Percentiles rank a stretch among this genome's conserved stretches.
phyloP scores from a whole-genome alignment of 441 rosid genomes.

The Gossypium lobatum region DNA sequence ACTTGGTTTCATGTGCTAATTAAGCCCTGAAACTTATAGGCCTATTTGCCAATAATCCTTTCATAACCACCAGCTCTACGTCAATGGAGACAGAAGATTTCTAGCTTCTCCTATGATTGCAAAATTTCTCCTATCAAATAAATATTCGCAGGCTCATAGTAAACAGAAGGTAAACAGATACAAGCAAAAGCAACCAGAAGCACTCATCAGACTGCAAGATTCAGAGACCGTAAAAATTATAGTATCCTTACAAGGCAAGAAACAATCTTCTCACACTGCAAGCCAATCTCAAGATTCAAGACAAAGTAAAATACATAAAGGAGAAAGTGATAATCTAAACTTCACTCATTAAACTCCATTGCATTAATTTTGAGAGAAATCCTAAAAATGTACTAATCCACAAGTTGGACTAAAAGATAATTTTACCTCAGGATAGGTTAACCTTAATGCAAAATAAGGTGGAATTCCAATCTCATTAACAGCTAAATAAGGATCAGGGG shows the following conservation, averaged over 20 bases:
- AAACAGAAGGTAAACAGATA: neutral
- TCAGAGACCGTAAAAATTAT: neutral
- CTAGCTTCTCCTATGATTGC: neutral
- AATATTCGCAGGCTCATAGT: neutral
- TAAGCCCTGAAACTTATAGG: neutral
- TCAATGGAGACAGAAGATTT: neutral
- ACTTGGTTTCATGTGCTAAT: neutral
- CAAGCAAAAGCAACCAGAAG: neutral
- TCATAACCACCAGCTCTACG: neutral
- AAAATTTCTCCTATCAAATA: neutral
- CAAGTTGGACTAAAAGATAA: neutral
- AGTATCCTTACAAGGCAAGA: neutral
- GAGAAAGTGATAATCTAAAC: neutral
- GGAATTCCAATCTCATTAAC: constrained; percentile 99
- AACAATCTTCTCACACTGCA: neutral
- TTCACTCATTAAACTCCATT: constrained; percentile 5
- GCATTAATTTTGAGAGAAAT: neutral
- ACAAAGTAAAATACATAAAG: neutral
- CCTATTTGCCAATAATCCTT: neutral
- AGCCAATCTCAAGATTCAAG: neutral
- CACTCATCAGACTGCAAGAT: neutral
- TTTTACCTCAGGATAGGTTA: constrained; percentile 96
- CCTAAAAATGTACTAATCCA: constrained; percentile 2
- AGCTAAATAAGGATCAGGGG: constrained; percentile 96
- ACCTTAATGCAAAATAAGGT: constrained; percentile 79